These are phyloP conservation scores for Hyaloperonospora arabidopsidis DNA, from an alignment of 352 stramenopile species.

Conservation along the genomic window DNA sequence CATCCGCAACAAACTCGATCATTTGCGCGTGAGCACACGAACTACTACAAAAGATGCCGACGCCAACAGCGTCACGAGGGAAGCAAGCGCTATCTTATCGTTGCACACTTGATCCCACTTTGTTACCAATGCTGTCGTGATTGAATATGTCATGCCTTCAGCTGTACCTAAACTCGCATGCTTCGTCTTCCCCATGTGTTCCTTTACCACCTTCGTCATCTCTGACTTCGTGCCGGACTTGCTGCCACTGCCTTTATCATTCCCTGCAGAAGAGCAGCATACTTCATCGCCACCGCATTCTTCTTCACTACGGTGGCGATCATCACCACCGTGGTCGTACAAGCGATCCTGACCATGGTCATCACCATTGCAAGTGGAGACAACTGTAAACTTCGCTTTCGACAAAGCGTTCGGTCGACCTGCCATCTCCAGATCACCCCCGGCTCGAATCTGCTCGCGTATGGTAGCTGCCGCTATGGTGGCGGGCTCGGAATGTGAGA, in stretches of 20 bases:
- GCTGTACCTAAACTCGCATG: conserved; percentile 4
- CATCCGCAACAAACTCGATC: conserved; percentile 1
- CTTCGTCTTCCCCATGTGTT: conserved; percentile 18
- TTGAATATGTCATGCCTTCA: conserved; percentile 10
- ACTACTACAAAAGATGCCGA: conserved; percentile 43
- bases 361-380: conserved; percentile 20
- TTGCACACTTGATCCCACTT: conserved; percentile 34
- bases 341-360: conserved; percentile 15
- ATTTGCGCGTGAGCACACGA: conserved; percentile 39
- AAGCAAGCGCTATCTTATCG: conserved; percentile 47
- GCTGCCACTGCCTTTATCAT: conserved; percentile 23
- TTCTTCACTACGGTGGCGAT: conserved; percentile 18
- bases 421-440: conserved; percentile 26
- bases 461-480: conserved; percentile 44
- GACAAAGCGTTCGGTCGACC: conserved; percentile 29
- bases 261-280: conserved; percentile 35
- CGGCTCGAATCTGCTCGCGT: conserved; percentile 40
- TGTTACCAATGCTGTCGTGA: conserved; percentile 10
- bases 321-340: conserved; percentile 20
- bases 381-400: conserved; percentile 15
- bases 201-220: conserved; percentile 25
- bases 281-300: conserved; percentile 25
- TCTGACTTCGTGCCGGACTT: conserved; percentile 31
- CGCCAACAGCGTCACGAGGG: conserved; percentile 39
- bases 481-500: conserved; percentile 48